Base-by-base conservation (phyloP, 208 protist genomes). In the Acanthamoeba quina region DNA sequence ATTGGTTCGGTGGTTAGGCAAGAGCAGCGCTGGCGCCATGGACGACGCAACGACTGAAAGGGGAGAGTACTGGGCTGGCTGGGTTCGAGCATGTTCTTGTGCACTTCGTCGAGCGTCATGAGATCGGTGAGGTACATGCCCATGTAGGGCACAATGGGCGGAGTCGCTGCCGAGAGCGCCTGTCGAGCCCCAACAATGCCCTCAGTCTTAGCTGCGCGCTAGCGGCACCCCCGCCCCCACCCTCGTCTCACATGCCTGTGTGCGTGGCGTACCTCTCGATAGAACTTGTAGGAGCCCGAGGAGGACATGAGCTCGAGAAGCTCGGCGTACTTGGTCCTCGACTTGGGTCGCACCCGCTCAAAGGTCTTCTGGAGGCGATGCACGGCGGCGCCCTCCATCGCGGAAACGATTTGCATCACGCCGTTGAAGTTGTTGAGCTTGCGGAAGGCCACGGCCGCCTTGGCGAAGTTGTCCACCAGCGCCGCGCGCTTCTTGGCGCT, bases 51-150 rank as follows among this genome's bases (percentile, higher is more conserved):
- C 17, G 58, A 29, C 4, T 26, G 58, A 19, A 64, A 29, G 29
- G 64, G 31, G 26, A 3, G 64, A 13, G 13, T 80, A 80, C 54
- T 26, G 47, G 80, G 80, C 3, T 88, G 54, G 29, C 54, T 29
- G 47, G 80, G 80, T 11, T 88, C 80, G 54, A 88, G 80, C 47
- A 49, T 88, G n/a, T 88, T 58, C 49, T 88, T 88, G 52, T 88
- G 80, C 29, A 58, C 80, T 31, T 88, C 80, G 47, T 88, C 80
- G 31, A 88, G 47, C 19, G 47, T 88, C 52, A 64, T 88, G 17
- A 88, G 54, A 21, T 88, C 80, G 80, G 80, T 88, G n/a, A 88
- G 80, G 54, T 88, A 88, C 80, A 88, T 88, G n/a, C 80, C 80
- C 80, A 88, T 88, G 80, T 88, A 88, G 21, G 80, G 80, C 31